Percentiles rank a stretch among this genome's conserved stretches.
Evolutionary conservation across 805 yeast species (phyloP).

Genomic region (Monosporozyma servazzii): DNA sequence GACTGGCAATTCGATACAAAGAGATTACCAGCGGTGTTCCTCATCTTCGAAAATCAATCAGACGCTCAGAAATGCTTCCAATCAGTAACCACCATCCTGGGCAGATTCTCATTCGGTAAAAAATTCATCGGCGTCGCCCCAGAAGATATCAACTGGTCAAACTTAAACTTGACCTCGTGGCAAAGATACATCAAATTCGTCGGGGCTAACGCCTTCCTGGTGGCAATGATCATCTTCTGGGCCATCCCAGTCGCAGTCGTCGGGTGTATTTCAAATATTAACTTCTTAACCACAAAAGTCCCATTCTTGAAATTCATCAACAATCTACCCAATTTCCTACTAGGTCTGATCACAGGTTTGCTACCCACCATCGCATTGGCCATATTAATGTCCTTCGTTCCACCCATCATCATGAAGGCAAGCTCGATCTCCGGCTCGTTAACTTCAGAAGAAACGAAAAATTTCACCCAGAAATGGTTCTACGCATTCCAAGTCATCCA

Average conservation of each 20-base stretch:
- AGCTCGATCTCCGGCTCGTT: constrained; percentile 69
- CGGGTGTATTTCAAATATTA: constrained; percentile 84
- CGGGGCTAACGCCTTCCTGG: constrained; percentile 54
- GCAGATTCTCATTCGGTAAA: constrained; percentile 35
- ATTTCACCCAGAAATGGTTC: constrained; percentile 80
- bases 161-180: constrained; percentile 48
- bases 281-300: constrained; percentile 58
- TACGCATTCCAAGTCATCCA: constrained; percentile 87
- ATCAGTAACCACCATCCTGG: constrained; percentile 50
- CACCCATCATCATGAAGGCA: constrained; percentile 68
- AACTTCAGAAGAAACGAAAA: constrained; percentile 63
- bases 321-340: constrained; percentile 56
- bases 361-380: constrained; percentile 78
- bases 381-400: constrained; percentile 76
- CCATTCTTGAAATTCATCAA: constrained; percentile 69
- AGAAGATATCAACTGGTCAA: constrained; percentile 78
- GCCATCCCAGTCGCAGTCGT: constrained; percentile 96
- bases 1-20: constrained; percentile 39
- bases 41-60: constrained; percentile 74
- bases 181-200: constrained; percentile 49
- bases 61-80: constrained; percentile 88
- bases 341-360: constrained; percentile 82
- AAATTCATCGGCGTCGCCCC: constrained; percentile 62
- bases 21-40: constrained; percentile 59
- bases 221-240: constrained; percentile 77